Base-by-base conservation (phyloP, 805 yeast genomes). In the Danielia oregonensis region DNA sequence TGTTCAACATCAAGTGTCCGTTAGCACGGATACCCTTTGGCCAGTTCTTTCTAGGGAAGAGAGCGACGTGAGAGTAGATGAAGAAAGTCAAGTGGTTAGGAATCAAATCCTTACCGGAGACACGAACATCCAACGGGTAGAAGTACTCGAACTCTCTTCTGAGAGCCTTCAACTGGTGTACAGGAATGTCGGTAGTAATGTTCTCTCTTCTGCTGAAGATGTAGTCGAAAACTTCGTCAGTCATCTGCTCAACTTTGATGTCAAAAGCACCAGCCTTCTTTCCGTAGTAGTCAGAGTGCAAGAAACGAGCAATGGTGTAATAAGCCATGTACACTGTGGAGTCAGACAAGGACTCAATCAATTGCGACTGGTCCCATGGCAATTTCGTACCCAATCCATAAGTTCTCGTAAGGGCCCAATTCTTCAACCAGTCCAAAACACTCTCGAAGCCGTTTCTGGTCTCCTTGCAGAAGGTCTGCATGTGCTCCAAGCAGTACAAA, bases 321-420 rank as follows among this genome's bases (percentile, higher is more conserved):
- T 81, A 93, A 7, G 97, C 80, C 79, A 89, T 95, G 70, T 93
- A 93, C 37, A 93, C 72, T 16, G 98, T 93, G 17, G 97, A 91
- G 63, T 93, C 98, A 24, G 96, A 86, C 51, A 93, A 73, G 14
- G 96, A 87, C 69, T 93, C 98, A 37, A 93, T 91, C 54, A 93
- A 76, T 56, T 84, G 89, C 58, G 82, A 81, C 47, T 84, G 82
- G 69, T 93, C 98, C 98, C 98, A 93, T 39, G 98, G 98, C 48
- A 93, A 77, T 57, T 70, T 81, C 38, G 97, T 80, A 60, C 98
- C 98, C 49, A 93, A 74, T 59, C 98, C 98, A 52, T 86, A 93
- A 37, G 95, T 82, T 72, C 98, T 85, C 39, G 95, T 86, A 40
- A 93, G 86, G 33, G 98, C 97, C 98, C 98, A 93, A 71, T 88